These are phyloP conservation scores for Fusarium sp. DNA, from an alignment of 2,329 filamentous ascomycete species.

Conservation along the genomic window DNA sequence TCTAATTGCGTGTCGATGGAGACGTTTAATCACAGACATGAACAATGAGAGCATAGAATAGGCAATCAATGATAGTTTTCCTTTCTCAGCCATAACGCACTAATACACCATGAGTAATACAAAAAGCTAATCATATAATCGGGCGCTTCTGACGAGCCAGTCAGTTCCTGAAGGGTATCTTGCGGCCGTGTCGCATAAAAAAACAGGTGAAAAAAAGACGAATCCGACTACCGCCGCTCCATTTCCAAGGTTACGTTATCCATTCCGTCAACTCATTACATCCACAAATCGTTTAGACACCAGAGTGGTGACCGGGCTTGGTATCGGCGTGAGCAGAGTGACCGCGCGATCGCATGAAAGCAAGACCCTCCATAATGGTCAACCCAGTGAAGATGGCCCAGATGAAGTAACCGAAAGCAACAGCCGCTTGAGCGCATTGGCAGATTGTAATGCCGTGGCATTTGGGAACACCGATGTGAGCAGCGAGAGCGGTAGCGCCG, in stretches of 20 bases:
- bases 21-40: background rate
- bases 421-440: slow-evolving; percentile 66
- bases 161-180: slow-evolving; percentile 35
- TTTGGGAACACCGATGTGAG: slow-evolving; percentile 63
- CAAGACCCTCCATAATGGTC: slow-evolving; percentile 56
- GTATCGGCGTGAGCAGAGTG: slow-evolving; percentile 43
- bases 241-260: background rate
- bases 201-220: background rate
- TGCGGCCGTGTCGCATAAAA: slow-evolving; percentile 34
- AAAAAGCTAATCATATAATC: slow-evolving; percentile 10
- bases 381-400: slow-evolving; percentile 62
- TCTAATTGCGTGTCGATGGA: background rate
- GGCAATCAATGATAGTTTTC: background rate
- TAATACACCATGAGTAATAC: background rate
- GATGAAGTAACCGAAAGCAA: slow-evolving; percentile 72
- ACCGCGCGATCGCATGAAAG: slow-evolving; percentile 53
- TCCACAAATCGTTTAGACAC: slow-evolving; percentile 12
- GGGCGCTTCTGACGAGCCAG: slow-evolving; percentile 12
- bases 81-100: background rate
- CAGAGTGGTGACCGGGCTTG: slow-evolving; percentile 33
- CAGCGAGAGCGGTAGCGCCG: slow-evolving; percentile 80
- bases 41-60: too few relatives aligned
- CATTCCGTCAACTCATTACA: background rate
- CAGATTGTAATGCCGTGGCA: slow-evolving; percentile 65
- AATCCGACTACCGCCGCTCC: background rate